Base-by-base conservation (phyloP, 1,284 basidiomycete species). In the Sphagnurus paluster region DNA sequence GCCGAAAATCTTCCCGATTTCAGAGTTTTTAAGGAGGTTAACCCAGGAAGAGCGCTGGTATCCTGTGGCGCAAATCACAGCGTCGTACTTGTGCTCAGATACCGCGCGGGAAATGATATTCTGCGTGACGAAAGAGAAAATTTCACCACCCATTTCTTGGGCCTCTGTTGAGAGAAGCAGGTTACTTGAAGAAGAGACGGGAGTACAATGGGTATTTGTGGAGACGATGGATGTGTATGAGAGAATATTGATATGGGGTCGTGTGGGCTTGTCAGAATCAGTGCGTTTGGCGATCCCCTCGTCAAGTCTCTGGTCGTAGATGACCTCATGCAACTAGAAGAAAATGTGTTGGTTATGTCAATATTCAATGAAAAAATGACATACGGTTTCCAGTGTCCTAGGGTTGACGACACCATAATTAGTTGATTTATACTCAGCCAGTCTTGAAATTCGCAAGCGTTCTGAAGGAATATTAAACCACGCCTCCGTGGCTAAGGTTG, bases 331-430 rank as follows among this genome's bases (percentile, higher is more conserved):
- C 16, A 82, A 52, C 76, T 79, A 16, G 29, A 32, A 33, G 2
- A 16, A 34, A 39, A 28, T 26, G 9, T 19, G n/a, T 36, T 24
- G 23, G 16, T 10, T 39, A 49, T 14, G 36, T 23, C 30, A 4
- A 16, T 16, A 33, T n/a, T 8, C 13, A 16, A 30, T 44, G 16
- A 25, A 37, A 14, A 25, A 34, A 20, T 16, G 30, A 44, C n/a
- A 54, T 53, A 77, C 77, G 34, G 56, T 51, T 43, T 74, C 70
- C 20, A 76, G 62, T 13, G 72, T 75, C 23, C 66, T 57, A 33
- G 74, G 72, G 52, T 77, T 81, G 13, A 82, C 74, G 23, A 80
- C 77, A 10, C 77, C 72, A 55, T 82, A 82, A 57, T 82, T 82
- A 8, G 80, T 80, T 29, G 63, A 61, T 49, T 70, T 69, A 48